Evolutionary conservation across 805 yeast species (phyloP).

Genomic region (Candida namnaoensis): DNA sequence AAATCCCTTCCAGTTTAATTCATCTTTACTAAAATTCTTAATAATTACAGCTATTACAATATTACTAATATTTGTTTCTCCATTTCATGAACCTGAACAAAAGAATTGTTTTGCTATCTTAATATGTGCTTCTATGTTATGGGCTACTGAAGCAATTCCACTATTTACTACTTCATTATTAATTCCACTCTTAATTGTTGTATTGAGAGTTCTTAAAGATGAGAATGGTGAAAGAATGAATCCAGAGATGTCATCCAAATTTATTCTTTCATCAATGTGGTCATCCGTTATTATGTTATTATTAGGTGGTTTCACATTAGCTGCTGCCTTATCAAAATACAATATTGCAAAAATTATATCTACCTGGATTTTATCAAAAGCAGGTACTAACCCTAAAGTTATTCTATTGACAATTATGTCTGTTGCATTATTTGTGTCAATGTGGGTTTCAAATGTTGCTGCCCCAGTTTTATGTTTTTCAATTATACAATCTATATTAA

Average conservation of each 20-base stretch:
- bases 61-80: constrained; percentile 35
- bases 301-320: constrained; percentile 87
- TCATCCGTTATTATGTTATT: constrained; percentile 84
- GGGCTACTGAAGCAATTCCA: constrained; percentile 97
- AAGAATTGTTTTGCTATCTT: constrained; percentile 61
- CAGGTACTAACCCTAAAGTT: constrained; percentile 77
- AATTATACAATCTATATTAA: constrained; percentile 74
- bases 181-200: constrained; percentile 73
- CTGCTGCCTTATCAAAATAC: constrained; percentile 88
- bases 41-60: constrained; percentile 41
- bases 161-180: constrained; percentile 83
- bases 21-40: constrained; percentile 33
- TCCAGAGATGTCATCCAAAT: constrained; percentile 59
- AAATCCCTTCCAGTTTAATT: constrained; percentile 13
- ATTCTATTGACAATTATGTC: constrained; percentile 74
- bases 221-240: constrained; percentile 43
- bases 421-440: constrained; percentile 76
- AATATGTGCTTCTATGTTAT: constrained; percentile 58
- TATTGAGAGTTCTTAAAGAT: constrained; percentile 54
- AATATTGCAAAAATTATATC: constrained; percentile 85
- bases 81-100: constrained; percentile 54
- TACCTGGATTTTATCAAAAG: constrained; percentile 67
- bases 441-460: constrained; percentile 97
- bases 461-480: constrained; percentile 91
- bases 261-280: constrained; percentile 84